These are phyloP conservation scores for Carpinus viminea DNA, from an alignment of 306 rosid species.

Conservation along the genomic window DNA sequence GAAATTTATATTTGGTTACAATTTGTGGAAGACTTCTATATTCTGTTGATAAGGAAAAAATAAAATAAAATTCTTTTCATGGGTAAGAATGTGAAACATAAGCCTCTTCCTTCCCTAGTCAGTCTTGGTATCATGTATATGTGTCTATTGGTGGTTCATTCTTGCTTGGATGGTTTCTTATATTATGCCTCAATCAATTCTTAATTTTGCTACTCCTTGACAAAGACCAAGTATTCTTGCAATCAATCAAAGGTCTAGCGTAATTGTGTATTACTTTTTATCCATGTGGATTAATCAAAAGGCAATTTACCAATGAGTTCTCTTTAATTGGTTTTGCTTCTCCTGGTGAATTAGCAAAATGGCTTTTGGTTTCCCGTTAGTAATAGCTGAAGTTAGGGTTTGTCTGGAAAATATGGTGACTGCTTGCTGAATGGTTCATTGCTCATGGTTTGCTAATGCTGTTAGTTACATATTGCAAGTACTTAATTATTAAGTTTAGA, in stretches of 20 bases:
- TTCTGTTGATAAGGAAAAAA: no score
- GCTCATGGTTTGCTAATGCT: conserved; percentile 1
- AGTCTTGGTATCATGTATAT: not conserved
- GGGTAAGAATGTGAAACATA: not conserved
- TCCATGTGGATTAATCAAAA: not conserved
- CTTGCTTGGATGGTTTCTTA: not conserved
- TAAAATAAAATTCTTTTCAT: not conserved
- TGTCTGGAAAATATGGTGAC: not conserved
- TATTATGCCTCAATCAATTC: not conserved
- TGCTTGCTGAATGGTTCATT: not conserved
- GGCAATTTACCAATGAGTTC: not conserved
- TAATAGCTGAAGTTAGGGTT: not conserved
- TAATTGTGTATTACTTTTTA: not conserved
- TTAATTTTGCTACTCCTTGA: not conserved
- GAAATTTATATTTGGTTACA: not conserved
- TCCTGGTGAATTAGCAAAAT: not conserved
- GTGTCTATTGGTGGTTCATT: not conserved
- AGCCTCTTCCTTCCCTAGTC: not conserved
- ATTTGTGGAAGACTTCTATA: not conserved
- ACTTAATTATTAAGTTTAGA: not conserved
- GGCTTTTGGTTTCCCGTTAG: not conserved
- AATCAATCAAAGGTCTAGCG: not conserved
- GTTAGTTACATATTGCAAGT: conserved; percentile 22
- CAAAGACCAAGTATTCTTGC: not conserved
- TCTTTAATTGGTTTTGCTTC: not conserved